phyloP scores from a whole-genome alignment of 495 filamentous ascomycete species.

The Podospora pseudocomata region DNA sequence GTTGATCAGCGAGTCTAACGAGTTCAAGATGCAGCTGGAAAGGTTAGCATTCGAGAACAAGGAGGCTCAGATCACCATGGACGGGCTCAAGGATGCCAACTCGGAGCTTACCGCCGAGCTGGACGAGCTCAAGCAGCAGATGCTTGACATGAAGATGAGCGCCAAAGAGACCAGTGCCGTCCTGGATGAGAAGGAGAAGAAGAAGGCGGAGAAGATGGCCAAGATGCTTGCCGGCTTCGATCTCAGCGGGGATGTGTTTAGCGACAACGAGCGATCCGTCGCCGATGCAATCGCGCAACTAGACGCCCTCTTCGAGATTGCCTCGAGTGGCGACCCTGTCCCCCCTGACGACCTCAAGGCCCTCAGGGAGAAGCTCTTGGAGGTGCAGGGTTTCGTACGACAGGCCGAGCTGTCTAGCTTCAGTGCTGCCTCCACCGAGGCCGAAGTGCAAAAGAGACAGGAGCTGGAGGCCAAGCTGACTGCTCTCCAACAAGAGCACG shows the following conservation, averaged over 20 bases:
- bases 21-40: slow-evolving; percentile 92
- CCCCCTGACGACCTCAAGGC: slow-evolving; percentile 76
- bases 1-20: slow-evolving; percentile 77
- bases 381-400: slow-evolving; percentile 87
- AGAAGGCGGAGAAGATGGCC: slow-evolving; percentile 98
- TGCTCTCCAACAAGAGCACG: slow-evolving; percentile 73
- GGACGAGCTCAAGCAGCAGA: slow-evolving; percentile 94
- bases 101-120: slow-evolving; percentile 84
- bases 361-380: slow-evolving; percentile 70
- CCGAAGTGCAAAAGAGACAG: slow-evolving; percentile 60
- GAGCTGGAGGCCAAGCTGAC: slow-evolving; percentile 73
- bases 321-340: slow-evolving; percentile 70
- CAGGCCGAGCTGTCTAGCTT: slow-evolving; percentile 82
- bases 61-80: slow-evolving; percentile 95
- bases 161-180: slow-evolving; percentile 87
- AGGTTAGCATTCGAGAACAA: slow-evolving; percentile 93
- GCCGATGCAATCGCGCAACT: slow-evolving; percentile 75
- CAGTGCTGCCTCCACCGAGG: slow-evolving; percentile 53
- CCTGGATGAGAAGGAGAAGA: slow-evolving; percentile 94
- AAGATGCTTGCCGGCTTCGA: slow-evolving; percentile 99
- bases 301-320: slow-evolving; percentile 72
- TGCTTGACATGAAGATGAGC: slow-evolving; percentile 91
- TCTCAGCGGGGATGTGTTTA: slow-evolving; percentile 83
- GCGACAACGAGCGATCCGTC: slow-evolving; percentile 81
- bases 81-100: slow-evolving; percentile 93